Evolutionary conservation across 2,329 filamentous ascomycete genomes (phyloP).

Genomic region (Phoma herbarum): DNA sequence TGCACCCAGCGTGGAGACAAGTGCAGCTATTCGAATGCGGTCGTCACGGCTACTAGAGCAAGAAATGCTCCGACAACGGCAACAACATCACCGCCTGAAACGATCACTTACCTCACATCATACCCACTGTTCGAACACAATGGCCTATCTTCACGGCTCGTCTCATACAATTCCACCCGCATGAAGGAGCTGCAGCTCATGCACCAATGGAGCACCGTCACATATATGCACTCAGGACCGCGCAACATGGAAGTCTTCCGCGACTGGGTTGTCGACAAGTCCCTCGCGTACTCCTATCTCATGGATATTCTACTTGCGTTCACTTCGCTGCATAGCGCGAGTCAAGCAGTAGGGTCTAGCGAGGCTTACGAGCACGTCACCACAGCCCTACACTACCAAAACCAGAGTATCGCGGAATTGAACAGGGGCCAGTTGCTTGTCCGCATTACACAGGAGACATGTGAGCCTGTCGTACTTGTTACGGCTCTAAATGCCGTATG

Average conservation of each 20-base stretch:
- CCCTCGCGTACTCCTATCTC: not conserved
- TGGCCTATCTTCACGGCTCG: not conserved
- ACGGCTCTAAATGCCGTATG: not conserved
- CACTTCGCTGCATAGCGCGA: not conserved
- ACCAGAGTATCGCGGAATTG: not conserved
- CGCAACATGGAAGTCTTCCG: not conserved
- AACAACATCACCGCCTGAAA: not conserved
- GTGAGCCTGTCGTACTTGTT: not conserved
- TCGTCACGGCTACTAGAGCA: not conserved
- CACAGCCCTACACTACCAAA: not conserved
- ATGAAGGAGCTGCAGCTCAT: not conserved
- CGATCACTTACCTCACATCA: not conserved
- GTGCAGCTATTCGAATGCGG: not conserved
- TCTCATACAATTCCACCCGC: not conserved
- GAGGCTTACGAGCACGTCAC: not conserved
- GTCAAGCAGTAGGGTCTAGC: not conserved
- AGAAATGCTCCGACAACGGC: not conserved
- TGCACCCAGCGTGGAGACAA: not conserved
- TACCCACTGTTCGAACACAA: not conserved
- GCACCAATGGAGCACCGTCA: not conserved
- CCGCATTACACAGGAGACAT: not conserved
- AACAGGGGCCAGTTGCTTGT: not conserved
- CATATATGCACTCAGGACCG: not conserved
- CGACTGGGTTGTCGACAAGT: not conserved
- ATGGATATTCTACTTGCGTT: not conserved